Base-by-base conservation (phyloP, 2,329 filamentous ascomycete genomes). In the Botryotinia narcissicola region DNA sequence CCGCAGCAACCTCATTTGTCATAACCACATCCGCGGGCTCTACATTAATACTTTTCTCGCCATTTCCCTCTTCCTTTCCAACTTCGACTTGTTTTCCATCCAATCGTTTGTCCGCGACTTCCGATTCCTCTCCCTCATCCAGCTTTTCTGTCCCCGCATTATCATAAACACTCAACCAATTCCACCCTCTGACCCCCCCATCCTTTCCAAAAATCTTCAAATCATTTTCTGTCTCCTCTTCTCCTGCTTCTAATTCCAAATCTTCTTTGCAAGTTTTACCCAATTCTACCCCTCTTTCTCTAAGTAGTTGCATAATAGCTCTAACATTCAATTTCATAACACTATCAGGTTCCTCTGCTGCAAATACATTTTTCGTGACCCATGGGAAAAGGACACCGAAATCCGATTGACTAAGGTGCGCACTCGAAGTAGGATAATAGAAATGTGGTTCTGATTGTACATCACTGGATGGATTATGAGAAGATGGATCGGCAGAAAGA, bases 301-400 rank as follows among this genome's bases (percentile, higher is more conserved):
- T 83, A 10, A 91, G 77, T 9, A 89, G 80, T 80, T 91, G 89
- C 67, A 90, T 81, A 37, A 87, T 82, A 2, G 89, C 89, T 2
- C 89, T 84, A 6, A 88, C 82, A 75, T 91, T 91, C 3, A 91
- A 82, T 32, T 87, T 84, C 68, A 91, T 80, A 0, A 87, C 86
- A 20, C 88, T 84, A 78, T 90, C 88, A 0, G 89, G 89, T 70
- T 88, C 84, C 64, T 87, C 85, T 0, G 87, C 86, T 2, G 85
- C 85, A 76, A 90, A 88, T 14, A 90, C 85, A 76, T 85, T 86
- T 78, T 85, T 87, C 14, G 87, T 89, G 64, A 91, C 78, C 87
- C 90, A 92, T 0, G 93, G 93, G 79, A 97, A 97, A 35, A 97
- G 83, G 37, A 96, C 84, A 51, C 92, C 94, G 78, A 96, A 97